Conservation (phyloP, 495 filamentous ascomycete species). For the Talaromyces ruber region DNA sequence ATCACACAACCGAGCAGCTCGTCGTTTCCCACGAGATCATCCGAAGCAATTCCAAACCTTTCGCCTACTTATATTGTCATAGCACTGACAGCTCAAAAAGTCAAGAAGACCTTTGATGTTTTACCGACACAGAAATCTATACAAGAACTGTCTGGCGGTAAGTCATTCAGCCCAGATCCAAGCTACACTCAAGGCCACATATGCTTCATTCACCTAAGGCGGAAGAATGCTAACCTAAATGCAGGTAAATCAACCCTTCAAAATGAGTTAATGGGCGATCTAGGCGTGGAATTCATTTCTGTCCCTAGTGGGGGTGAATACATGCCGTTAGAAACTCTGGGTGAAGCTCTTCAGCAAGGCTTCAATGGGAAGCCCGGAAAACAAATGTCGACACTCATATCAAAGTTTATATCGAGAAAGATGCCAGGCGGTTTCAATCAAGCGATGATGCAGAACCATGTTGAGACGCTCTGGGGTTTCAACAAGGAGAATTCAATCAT, state of each 20-base stretch:
- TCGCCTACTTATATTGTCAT: constrained; percentile 13
- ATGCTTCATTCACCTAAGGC: background rate
- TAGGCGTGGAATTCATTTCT: constrained; percentile 96
- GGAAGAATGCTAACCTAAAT: background rate
- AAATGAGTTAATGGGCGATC: constrained; percentile 88
- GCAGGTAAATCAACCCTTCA: constrained; percentile 91
- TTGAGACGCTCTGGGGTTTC: constrained; percentile 89
- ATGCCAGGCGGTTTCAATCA: constrained; percentile 99
- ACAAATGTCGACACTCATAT: constrained; percentile 87
- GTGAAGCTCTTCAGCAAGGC: constrained; percentile 89
- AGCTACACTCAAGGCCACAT: background rate
- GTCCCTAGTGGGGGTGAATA: constrained; percentile 98
- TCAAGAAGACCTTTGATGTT: constrained; percentile 15
- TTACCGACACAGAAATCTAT: constrained; percentile 13
- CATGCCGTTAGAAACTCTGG: constrained; percentile 87
- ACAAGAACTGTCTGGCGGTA: constrained; percentile 16
- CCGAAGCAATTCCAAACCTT: background rate
- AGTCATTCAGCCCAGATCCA: background rate
- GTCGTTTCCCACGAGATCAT: background rate
- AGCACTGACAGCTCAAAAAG: constrained; percentile 16
- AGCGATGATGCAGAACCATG: constrained; percentile 81
- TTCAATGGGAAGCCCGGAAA: constrained; percentile 98
- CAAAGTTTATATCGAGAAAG: constrained; percentile 90
- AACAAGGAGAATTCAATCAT: constrained; percentile 83
- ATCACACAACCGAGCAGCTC: background rate